Base-by-base conservation (phyloP, 768 basidiomycete species). In the Pulveroboletus sp. region DNA sequence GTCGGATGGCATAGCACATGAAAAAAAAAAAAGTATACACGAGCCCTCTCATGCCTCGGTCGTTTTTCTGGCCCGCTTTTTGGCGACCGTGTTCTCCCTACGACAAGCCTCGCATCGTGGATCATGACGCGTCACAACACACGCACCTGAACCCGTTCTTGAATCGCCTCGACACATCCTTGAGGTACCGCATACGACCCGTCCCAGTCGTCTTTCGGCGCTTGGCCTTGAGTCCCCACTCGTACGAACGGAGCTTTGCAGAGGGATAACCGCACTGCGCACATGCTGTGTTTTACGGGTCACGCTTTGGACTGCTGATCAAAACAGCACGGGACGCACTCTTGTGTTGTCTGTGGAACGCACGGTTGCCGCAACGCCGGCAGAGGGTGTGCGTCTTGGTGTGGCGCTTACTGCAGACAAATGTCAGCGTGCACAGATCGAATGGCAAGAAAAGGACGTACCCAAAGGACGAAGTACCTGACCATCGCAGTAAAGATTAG, bases 181-280 rank as follows among this genome's bases (percentile, higher is more conserved):
- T 97, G 72, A 98, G 80, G 81, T 93, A 84, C 52, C 78, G 75
- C 94, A 97, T 97, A 66, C 94, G 81, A 58, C 95, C 95, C 57
- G 95, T 94, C 51, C 97, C 97, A 51, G 97, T 97, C 40, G 95
- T 98, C 86, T 95, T 97, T 84, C 95, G 87, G 74, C 97, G 87
- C 85, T 98, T 97, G 46, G 97, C 97, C 82, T 99, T 99, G 69
- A 85, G 80, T 59, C 94, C 93, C 97, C 97, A 98, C 75, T 97
- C 89, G 73, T 84, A 98, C 63, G 91, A 94, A 65, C 95, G 85
- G 63, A 95, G 74, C 75, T 91, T 98, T 47, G 97, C 94, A 47
- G 92, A 75, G 38, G 97, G 97, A 76, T 93, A 98, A 49, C 95
- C 97, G 70, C 97, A 97, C 69, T 91, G 89, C 20, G 86, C 88